Conservation (phyloP, 2,329 filamentous ascomycete genomes). For the Epichloe brachyelytri region DNA sequence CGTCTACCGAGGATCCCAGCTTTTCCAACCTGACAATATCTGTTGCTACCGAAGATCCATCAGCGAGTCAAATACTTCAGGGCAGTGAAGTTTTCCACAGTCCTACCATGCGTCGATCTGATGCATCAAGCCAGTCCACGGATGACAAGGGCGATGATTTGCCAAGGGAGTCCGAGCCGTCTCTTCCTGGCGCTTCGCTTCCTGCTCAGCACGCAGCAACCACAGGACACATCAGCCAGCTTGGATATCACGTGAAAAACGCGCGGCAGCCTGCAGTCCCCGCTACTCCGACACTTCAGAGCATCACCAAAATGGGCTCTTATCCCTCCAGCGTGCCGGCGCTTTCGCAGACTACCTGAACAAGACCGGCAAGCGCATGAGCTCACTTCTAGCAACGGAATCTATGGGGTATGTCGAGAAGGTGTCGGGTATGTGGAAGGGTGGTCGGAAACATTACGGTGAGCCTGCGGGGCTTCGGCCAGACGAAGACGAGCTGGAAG, state of each 20-base stretch:
- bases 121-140: slow-evolving; percentile 23
- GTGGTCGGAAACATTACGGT: slow-evolving; percentile 78
- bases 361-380: slow-evolving; percentile 67
- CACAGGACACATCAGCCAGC: slow-evolving; percentile 24
- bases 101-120: slow-evolving; percentile 50
- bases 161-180: slow-evolving; percentile 4
- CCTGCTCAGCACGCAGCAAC: slow-evolving; percentile 21
- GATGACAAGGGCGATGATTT: slow-evolving; percentile 10
- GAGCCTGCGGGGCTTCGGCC: slow-evolving; percentile 39
- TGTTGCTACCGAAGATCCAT: slow-evolving; percentile 58
- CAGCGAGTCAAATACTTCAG: slow-evolving; percentile 80
- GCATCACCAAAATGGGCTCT: slow-evolving; percentile 47
- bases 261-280: slow-evolving; percentile 10
- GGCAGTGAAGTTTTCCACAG: slow-evolving; percentile 81
- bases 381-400: slow-evolving; percentile 69
- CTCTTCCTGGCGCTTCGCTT: slow-evolving; percentile 4
- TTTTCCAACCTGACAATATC: slow-evolving; percentile 58
- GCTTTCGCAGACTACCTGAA: slow-evolving; percentile 72
- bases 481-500: slow-evolving; percentile 42
- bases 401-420: slow-evolving; percentile 96
- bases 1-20: slow-evolving; percentile 57
- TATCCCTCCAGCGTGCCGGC: slow-evolving; percentile 72
- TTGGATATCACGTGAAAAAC: slow-evolving; percentile 13
- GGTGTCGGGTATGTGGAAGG: slow-evolving; percentile 93
- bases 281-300: slow-evolving; percentile 34